Percentiles rank a stretch among this genome's conserved stretches.
Evolutionary conservation across 2,329 filamentous ascomycete genomes (phyloP).

Genomic region (Aspergillus viridinutans): DNA sequence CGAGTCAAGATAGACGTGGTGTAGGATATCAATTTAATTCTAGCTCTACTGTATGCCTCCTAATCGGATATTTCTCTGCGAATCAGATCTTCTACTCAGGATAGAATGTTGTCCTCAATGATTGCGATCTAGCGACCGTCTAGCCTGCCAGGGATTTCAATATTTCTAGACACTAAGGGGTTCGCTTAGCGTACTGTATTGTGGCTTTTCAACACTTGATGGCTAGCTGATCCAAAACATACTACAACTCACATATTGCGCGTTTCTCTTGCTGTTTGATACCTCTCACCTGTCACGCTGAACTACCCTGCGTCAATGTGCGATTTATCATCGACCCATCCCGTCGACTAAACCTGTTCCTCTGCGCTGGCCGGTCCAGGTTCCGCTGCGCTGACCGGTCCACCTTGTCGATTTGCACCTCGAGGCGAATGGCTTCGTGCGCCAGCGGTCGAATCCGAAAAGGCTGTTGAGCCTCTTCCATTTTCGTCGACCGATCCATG

Average conservation of each 20-base stretch:
- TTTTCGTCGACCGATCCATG: constrained; percentile 17
- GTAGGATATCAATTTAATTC: too few species aligned
- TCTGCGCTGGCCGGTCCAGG: neutral
- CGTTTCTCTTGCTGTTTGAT: neutral
- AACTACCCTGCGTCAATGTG: neutral
- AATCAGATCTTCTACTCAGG: too few species aligned
- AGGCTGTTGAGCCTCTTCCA: constrained; percentile 5
- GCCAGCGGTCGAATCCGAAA: constrained; percentile 13
- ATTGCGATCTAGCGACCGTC: too few species aligned
- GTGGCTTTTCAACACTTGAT: neutral
- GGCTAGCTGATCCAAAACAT: neutral
- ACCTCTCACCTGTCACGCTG: neutral
- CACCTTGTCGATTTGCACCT: neutral
- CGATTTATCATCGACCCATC: neutral
- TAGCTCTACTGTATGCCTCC: too few species aligned
- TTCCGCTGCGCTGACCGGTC: neutral
- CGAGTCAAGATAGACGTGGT: neutral
- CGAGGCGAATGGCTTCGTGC: constrained; percentile 9
- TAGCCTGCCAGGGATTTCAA: too few species aligned
- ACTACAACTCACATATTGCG: neutral
- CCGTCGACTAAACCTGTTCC: neutral
- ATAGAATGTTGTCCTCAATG: too few species aligned
- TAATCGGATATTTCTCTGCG: too few species aligned
- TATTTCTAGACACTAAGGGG: too few species aligned
- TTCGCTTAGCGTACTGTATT: neutral